Conservation (phyloP, 1,139 yeast species). For the Yamadazyma buinensis region DNA sequence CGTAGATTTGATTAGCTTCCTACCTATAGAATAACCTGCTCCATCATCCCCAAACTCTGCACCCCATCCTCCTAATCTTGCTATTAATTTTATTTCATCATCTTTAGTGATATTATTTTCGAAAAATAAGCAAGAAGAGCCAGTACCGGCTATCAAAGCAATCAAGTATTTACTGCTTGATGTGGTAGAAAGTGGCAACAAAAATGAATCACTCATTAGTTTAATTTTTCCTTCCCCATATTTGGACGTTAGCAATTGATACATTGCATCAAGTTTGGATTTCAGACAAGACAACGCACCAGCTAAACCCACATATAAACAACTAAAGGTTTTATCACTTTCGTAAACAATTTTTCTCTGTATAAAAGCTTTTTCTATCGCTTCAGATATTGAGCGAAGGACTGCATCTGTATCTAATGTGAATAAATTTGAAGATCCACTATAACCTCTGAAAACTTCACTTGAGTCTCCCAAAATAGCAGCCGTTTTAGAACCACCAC, state of each 20-base stretch:
- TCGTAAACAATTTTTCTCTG: too few relatives aligned
- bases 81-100: slow-evolving; percentile 2
- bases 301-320: slow-evolving; percentile 4
- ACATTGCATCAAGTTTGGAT: slow-evolving; percentile 1
- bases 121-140: slow-evolving; percentile 7
- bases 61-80: slow-evolving; percentile 9
- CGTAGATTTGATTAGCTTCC: slow-evolving; percentile 3
- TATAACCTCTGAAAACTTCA: slow-evolving; percentile 3
- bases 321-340: too few relatives aligned
- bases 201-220: slow-evolving; percentile 6
- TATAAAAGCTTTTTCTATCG: slow-evolving; percentile 4
- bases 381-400: slow-evolving; percentile 2
- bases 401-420: background rate
- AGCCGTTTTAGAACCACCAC: slow-evolving; percentile 9
- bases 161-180: slow-evolving; percentile 1
- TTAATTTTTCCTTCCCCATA: background rate
- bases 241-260: background rate
- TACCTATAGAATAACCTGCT: slow-evolving; percentile 8
- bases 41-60: slow-evolving; percentile 9
- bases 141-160: slow-evolving; percentile 9
- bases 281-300: slow-evolving; percentile 5
- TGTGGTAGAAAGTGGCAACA: slow-evolving; percentile 5
- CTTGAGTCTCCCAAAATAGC: background rate
- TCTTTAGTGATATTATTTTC: background rate
- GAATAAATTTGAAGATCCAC: slow-evolving; percentile 5